phyloP scores from a whole-genome alignment of 257 asterid species.

The Verbena officinalis region DNA sequence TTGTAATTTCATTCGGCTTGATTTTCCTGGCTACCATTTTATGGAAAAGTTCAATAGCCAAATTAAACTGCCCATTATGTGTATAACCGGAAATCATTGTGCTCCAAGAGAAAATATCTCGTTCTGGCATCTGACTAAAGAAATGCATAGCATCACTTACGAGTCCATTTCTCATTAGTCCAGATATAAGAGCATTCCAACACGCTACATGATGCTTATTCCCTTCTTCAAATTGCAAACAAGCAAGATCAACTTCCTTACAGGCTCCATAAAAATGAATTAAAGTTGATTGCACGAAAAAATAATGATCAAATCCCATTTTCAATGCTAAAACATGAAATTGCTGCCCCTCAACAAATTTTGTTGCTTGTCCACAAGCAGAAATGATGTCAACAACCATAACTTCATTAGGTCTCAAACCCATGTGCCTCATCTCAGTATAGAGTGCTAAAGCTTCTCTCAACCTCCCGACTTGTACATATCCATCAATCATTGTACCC shows the following conservation, averaged over 20 bases:
- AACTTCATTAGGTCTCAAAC: slow-evolving; percentile 68
- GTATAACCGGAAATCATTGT: slow-evolving; percentile 91
- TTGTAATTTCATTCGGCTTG: slow-evolving; percentile 81
- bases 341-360: slow-evolving; percentile 65
- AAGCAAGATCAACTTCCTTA: slow-evolving; percentile 51
- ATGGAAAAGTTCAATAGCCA: slow-evolving; percentile 67
- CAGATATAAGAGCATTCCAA: slow-evolving; percentile 89
- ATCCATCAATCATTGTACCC: slow-evolving; percentile 88
- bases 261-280: slow-evolving; percentile 78
- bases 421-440: slow-evolving; percentile 57
- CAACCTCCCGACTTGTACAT: slow-evolving; percentile 59
- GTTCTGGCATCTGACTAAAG: slow-evolving; percentile 72
- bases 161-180: slow-evolving; percentile 63
- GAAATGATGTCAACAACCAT: slow-evolving; percentile 83
- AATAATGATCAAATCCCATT: slow-evolving; percentile 54
- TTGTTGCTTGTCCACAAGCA: slow-evolving; percentile 55
- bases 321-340: slow-evolving; percentile 62
- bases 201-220: slow-evolving; percentile 65
- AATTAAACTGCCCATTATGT: slow-evolving; percentile 57
- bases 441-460: slow-evolving; percentile 59
- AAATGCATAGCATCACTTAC: slow-evolving; percentile 58
- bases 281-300: slow-evolving; percentile 71
- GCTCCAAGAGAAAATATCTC: slow-evolving; percentile 93
- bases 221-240: slow-evolving; percentile 72
- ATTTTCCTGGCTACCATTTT: slow-evolving; percentile 62